Percentiles rank a stretch among this genome's conserved stretches.
Conservation (phyloP, 495 filamentous ascomycete genomes). For the Amphirosellinia nigrospora region DNA sequence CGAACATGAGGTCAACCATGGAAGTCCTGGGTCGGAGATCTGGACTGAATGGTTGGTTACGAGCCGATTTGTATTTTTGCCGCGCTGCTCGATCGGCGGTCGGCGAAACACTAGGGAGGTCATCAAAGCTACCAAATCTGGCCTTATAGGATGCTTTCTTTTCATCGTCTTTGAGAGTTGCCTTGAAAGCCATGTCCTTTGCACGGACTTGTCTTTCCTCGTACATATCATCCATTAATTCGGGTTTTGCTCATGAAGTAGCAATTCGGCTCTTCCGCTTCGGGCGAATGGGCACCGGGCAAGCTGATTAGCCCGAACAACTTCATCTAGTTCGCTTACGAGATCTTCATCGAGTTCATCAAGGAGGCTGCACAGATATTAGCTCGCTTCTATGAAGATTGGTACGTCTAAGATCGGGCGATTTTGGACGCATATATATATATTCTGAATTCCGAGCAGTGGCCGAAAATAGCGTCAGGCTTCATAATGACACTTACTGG, state of each 20-base stretch:
- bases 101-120: conserved; percentile 55
- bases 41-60: conserved; percentile 60
- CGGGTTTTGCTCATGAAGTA: conserved; percentile 73
- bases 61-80: conserved; percentile 52
- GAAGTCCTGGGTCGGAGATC: conserved; percentile 69
- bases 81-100: conserved; percentile 58
- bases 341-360: conserved; percentile 88
- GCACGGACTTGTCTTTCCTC: conserved; percentile 57
- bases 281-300: conserved; percentile 75
- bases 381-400: conserved; percentile 42
- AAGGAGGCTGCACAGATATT: conserved; percentile 54
- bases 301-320: conserved; percentile 82
- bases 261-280: conserved; percentile 72
- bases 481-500: conserved; percentile 47
- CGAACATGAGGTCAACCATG: conserved; percentile 82
- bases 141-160: conserved; percentile 54
- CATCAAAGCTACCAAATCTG: conserved; percentile 63
- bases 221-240: conserved; percentile 55
- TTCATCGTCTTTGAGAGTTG: conserved; percentile 65
- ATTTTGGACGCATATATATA: background rate
- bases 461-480: background rate
- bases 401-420: background rate
- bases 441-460: background rate
- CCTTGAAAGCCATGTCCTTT: conserved; percentile 62
- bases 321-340: conserved; percentile 74